Conservation (phyloP, 2,329 filamentous ascomycete species). For the Lachnellula occidentalis region DNA sequence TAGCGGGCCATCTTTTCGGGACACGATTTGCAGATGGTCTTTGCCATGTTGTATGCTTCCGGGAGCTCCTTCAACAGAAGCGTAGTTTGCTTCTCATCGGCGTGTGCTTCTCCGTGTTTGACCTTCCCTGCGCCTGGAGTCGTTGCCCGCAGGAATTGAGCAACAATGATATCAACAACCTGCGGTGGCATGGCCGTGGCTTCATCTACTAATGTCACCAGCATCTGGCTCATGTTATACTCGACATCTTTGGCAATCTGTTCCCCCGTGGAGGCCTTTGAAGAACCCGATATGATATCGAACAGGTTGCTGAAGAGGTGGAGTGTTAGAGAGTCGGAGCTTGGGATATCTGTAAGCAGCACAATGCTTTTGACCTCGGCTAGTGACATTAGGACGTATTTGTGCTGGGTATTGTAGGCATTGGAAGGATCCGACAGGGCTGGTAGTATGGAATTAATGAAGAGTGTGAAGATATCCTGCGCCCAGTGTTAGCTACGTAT, state of each 20-base stretch:
- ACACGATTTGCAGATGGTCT: constrained; percentile 82
- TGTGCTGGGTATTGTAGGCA: constrained; percentile 88
- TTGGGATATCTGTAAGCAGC: constrained; percentile 80
- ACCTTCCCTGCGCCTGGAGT: constrained; percentile 56
- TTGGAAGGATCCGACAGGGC: constrained; percentile 80
- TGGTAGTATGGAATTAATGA: constrained; percentile 77
- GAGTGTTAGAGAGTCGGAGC: constrained; percentile 71
- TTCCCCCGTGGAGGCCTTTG: constrained; percentile 70
- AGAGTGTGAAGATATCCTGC: constrained; percentile 88
- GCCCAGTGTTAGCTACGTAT: constrained; percentile 12
- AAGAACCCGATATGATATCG: constrained; percentile 78
- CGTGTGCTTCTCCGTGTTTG: constrained; percentile 42
- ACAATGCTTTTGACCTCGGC: constrained; percentile 93
- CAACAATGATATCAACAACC: constrained; percentile 88
- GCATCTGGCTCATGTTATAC: constrained; percentile 81
- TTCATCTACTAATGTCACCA: constrained; percentile 85
- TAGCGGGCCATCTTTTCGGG: constrained; percentile 93
- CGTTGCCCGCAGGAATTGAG: constrained; percentile 88
- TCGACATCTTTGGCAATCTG: constrained; percentile 89
- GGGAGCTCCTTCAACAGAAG: constrained; percentile 83
- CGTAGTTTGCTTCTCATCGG: constrained; percentile 75
- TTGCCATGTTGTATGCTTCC: constrained; percentile 92
- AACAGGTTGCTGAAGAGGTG: constrained; percentile 85
- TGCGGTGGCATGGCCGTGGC: constrained; percentile 68
- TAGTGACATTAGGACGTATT: constrained; percentile 83